Base-by-base conservation (phyloP, 108 stramenopile species). In the Nitzschia sp. region DNA sequence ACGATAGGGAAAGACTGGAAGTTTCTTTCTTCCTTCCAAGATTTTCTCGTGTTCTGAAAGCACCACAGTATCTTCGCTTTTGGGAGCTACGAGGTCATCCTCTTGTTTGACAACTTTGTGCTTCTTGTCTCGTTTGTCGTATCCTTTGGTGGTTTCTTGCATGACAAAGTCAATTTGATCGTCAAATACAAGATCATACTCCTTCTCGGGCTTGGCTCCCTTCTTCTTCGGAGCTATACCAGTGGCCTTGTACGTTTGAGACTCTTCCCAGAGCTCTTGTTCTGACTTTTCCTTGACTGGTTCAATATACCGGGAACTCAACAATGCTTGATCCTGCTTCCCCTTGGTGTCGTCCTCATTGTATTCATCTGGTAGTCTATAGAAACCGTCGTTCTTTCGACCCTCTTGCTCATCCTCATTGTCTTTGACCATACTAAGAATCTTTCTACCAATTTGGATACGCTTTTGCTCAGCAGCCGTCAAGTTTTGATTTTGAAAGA, bases 151-250 rank as follows among this genome's bases (percentile, higher is more conserved):
- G 0, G 95, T 90, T 73, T 92, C 90, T 29, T 86, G 80, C 65
- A 90, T 82, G 8, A 99, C 96, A 67, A 99, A 99, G 68, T 98
- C 98, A 54, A 99, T 95, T 63, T 88, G 87, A 68, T 97, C 95
- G 38, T 97, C 98, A 75, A 97, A 95, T 0, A 99, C 89, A 41
- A 95, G 84, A 43, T 97, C 98, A 54, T 97, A 97, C 43, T 92
- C 79, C 26, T 94, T 90, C 22, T 87, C 94, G 25, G 82, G 77
- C 10, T 83, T 67, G 8, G 65, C 40, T 37, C 8, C 7, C 3
- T 54, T 43, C 40, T 69, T 62, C 37, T 53, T 39, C 21, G 11
- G 70, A 20, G 10, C 58, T 26, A 63, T 54, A 53, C 41, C 69
- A 11, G 57, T 54, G 11, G 93, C 91, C 76, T 89, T 91, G 64